Base-by-base conservation (phyloP, 2,329 filamentous ascomycete species). In the Cladosporium austrohemisphaericum region DNA sequence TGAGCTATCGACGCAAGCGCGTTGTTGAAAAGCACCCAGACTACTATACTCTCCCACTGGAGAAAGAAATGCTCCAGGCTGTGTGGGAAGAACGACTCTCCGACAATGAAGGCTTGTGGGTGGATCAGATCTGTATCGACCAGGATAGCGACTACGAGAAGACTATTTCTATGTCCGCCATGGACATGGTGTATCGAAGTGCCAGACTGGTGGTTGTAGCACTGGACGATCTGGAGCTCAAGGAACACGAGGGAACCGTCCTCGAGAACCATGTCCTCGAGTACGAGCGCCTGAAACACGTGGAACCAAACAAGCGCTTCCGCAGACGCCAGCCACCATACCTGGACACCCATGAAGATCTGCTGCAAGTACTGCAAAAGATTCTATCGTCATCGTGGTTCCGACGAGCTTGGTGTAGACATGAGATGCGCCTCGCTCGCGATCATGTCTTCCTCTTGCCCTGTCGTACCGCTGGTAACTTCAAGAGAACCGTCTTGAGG, bases 81-180 rank as follows among this genome's bases (percentile, higher is more conserved):
- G 65, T 72, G 1, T 60, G 71, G 41, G 60, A 64, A 41, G 69
- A 73, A 54, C 62, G 67, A 16, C 49, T 53, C 25, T 57, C 54
- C 8, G 57, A 60, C 14, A 57, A 58, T 5, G 71, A 73, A 55
- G 71, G 71, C 5, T 50, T 74, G 4, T 74, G 70, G 70, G 69
- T 71, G 32, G 71, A 74, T 52, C 71, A 73, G 44, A 68, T 72
- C 6, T 73, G 69, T 55, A 70, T 73, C 49, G 64, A 71, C 37
- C 67, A 71, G 45, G 64, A 69, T 2, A 64, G 67, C 29, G 65
- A 71, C 33, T 52, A 51, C 1, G 71, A 73, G 52, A 70, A 63
- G 36, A 66, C 63, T 1, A 58, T 64, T n/a, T 62, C 66, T 1
- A 66, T 72, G 49, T 69, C 66, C 16, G 63, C 67, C 1, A 71